A percentile compares a stretch with the other conserved stretches of the same genome.
These are phyloP conservation scores for Apostasia ramifera DNA, from an alignment of 106 monocot genomes.

Conservation along the genomic window DNA sequence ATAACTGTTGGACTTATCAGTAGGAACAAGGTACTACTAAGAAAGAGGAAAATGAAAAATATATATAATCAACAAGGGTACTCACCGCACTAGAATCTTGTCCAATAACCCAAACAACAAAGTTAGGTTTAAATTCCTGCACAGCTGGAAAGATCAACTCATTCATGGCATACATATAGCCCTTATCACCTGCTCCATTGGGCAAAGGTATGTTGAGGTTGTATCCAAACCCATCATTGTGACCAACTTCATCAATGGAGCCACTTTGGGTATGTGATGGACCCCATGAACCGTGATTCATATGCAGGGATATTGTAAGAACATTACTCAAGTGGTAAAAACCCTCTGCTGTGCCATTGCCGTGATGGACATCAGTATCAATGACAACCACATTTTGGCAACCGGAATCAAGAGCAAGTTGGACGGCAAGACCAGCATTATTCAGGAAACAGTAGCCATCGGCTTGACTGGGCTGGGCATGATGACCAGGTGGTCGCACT, in stretches of 20 bases:
- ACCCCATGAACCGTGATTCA: slow-evolving; percentile 96
- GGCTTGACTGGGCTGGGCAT: slow-evolving; percentile 78
- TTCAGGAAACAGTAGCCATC: slow-evolving; percentile 97
- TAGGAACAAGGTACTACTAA: too few species aligned
- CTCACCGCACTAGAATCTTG: slow-evolving; percentile 92
- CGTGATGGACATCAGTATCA: slow-evolving; percentile 93
- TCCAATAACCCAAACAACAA: slow-evolving; percentile 67
- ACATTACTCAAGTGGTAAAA: slow-evolving; percentile 68
- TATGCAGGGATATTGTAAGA: slow-evolving; percentile 80
- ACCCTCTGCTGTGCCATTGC: slow-evolving; percentile 92
- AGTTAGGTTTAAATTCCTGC: slow-evolving; percentile 40
- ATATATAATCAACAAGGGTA: neutral
- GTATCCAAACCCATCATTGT: slow-evolving; percentile 60
- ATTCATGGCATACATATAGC: slow-evolving; percentile 74
- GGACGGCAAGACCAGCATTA: slow-evolving; percentile 76
- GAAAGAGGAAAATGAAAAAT: neutral
- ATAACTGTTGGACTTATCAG: too few species aligned
- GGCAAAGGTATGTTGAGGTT: slow-evolving; percentile 94
- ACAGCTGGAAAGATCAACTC: slow-evolving; percentile 75
- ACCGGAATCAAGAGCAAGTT: slow-evolving; percentile 63
- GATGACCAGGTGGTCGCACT: slow-evolving; percentile 94
- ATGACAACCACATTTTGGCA: slow-evolving; percentile 44
- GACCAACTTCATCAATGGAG: slow-evolving; percentile 61
- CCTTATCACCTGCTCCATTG: slow-evolving; percentile 81
- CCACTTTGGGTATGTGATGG: slow-evolving; percentile 85